Base-by-base conservation (phyloP, 345 rosid genomes). In the Nasturtium officinale region DNA sequence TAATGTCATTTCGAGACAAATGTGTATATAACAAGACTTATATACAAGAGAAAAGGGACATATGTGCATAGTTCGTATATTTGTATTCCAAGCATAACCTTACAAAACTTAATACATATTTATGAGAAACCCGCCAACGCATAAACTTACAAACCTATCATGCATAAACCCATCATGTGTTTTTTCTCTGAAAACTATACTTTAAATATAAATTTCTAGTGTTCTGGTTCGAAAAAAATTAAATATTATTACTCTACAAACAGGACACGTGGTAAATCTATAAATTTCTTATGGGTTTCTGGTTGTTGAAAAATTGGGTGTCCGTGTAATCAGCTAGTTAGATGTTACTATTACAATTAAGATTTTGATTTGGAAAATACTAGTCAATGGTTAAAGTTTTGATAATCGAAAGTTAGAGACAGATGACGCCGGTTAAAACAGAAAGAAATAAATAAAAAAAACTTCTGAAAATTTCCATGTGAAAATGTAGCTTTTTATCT, bases 121-220 rank as follows among this genome's bases (percentile, higher is more conserved):
- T 12, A 16, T 33, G 50, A 46, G 65, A 56, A 35, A 56, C 32
- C 28, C 12, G 58, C 65, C 77, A 73, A 73, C 25, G 20, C 77
- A 73, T 56, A 47, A 65, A 45, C 65, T 46, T 65, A 73, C 77
- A 73, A 73, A 65, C 16, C 30, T 65, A 65, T 73, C 77, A 46
- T 23, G 77, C 8, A 46, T 25, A 40, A 18, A 73, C 77, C 71
- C 77, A 65, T 73, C 77, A 26, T 37, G 8, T 64, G 48, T 73
- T 12, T 61, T 50, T 26, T 9, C 12, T 20, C 6, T 55, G 4
- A 48, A 35, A 60, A 5, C 67, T 60, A 29, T 33, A 71, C 23
- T 61, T 37, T 35, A 5, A 5, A 17, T 26, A 11, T 18, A 9
- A 8, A 26, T 26, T 38, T 38, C 7, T 26, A 60, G 18, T 38